Base-by-base conservation (phyloP, 768 basidiomycete genomes). In the Pleurotus pulmonarius region DNA sequence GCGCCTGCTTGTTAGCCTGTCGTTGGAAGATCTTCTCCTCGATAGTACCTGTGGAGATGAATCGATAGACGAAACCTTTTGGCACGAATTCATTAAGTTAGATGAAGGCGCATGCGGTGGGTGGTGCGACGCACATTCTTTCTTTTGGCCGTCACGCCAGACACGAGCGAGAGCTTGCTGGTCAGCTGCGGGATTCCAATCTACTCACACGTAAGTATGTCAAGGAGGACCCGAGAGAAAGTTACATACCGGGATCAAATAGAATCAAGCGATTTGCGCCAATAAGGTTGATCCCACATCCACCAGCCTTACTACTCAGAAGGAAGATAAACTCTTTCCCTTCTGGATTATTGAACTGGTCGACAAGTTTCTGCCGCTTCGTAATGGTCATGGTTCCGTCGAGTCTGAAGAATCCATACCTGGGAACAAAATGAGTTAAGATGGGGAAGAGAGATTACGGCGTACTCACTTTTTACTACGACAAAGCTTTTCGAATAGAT, bases 141-240 rank as follows among this genome's bases (percentile, higher is more conserved):
- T 98, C 84, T 97, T 99, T 70, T 98, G 96, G 0, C 96, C 96
- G 66, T 99, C 96, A 74, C 96, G 90, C 96, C 96, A 99, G 7
- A 99, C 96, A 68, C 96, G 93, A 44, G 96, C 96, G 4, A 99
- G 79, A 6, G 96, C 96, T 69, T 99, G 96, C 68, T 98, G 97
- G 70, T 99, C 96, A 24, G 95, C 93, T 8, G 96, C 96, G 22
- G 95, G 95, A 64, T 98, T 98, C 95, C 95, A 98, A 66, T 98
- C 95, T 94, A 58, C n/a, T 18, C 34, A 7, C 43, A 18, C 22
- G 49, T 37, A 65, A 37, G 46, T 49, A 15, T 38, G 38, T 20
- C 26, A 18, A 40, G n/a, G 22, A 34, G 12, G 24, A 34, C 4
- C 7, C n/a, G 39, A n/a, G 48, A 18, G 6, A 26, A 15, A 34